Conservation (phyloP, 805 yeast species). For the Candida boleticola region DNA sequence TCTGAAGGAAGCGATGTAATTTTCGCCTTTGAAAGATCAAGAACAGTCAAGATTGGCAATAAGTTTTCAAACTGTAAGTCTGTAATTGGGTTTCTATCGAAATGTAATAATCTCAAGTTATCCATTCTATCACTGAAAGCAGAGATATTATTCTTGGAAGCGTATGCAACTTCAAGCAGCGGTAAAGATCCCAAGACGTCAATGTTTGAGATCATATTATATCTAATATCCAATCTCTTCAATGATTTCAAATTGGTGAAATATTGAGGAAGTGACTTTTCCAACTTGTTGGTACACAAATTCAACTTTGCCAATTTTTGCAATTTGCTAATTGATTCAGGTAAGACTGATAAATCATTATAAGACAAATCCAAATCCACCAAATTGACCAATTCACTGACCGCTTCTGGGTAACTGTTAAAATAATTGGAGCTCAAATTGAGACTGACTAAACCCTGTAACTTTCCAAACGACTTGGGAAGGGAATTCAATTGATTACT, state of each 20-base stretch:
- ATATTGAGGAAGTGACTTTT: slow-evolving; percentile 49
- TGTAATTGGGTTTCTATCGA: slow-evolving; percentile 85
- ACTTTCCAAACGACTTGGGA: slow-evolving; percentile 58
- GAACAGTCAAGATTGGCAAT: slow-evolving; percentile 60
- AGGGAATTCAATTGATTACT: slow-evolving; percentile 68
- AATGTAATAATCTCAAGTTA: slow-evolving; percentile 62
- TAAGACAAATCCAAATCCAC: slow-evolving; percentile 76
- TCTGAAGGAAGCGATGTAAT: slow-evolving; percentile 68
- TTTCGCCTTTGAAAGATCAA: slow-evolving; percentile 81
- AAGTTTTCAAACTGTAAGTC: slow-evolving; percentile 52
- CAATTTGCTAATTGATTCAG: slow-evolving; percentile 59
- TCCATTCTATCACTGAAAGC: slow-evolving; percentile 63
- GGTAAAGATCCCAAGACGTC: slow-evolving; percentile 58
- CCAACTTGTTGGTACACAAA: slow-evolving; percentile 68
- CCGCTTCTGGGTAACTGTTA: slow-evolving; percentile 58
- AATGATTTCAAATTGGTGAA: slow-evolving; percentile 54
- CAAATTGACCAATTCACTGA: slow-evolving; percentile 58
- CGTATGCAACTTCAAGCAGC: slow-evolving; percentile 65
- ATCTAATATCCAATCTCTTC: slow-evolving; percentile 73
- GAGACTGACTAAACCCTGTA: slow-evolving; percentile 54
- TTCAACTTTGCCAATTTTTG: slow-evolving; percentile 64
- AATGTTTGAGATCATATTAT: slow-evolving; percentile 57
- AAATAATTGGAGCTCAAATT: slow-evolving; percentile 80
- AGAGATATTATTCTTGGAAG: slow-evolving; percentile 74
- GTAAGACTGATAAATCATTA: slow-evolving; percentile 63